phyloP scores from a whole-genome alignment of 306 rosid species.

The Vigna reflexopilosa region DNA sequence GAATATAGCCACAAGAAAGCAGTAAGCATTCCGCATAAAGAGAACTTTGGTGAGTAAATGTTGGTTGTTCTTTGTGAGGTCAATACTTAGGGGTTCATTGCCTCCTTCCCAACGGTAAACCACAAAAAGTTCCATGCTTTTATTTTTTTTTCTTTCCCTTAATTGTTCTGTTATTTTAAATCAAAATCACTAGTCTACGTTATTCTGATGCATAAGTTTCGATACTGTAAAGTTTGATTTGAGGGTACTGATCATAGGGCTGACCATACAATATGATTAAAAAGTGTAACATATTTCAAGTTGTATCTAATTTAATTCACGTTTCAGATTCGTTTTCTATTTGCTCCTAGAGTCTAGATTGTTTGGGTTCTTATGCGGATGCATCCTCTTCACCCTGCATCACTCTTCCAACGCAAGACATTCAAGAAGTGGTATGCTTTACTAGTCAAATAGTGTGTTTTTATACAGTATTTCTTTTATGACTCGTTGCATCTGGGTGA shows the following conservation, averaged over 20 bases:
- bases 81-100: conserved; percentile 39
- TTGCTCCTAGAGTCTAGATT: background rate
- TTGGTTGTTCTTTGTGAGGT: conserved; percentile 26
- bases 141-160: background rate
- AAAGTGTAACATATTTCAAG: conserved; percentile 44
- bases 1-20: conserved; percentile 33
- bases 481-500: background rate
- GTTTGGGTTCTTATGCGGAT: background rate
- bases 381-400: background rate
- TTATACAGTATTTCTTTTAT: background rate
- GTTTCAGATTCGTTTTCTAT: background rate
- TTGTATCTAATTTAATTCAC: conserved; percentile 25
- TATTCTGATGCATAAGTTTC: conserved; percentile 47
- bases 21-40: conserved; percentile 37
- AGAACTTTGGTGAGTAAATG: conserved; percentile 24
- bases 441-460: background rate
- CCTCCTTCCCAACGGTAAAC: conserved; percentile 12
- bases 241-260: conserved; percentile 43
- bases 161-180: conserved; percentile 25
- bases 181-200: conserved; percentile 34
- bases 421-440: background rate
- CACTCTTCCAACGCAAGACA: background rate
- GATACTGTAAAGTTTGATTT: conserved; percentile 54
- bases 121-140: background rate
- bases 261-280: conserved; percentile 45